Base-by-base conservation (phyloP, 169 alveolate species). In the Babesia divergens region DNA sequence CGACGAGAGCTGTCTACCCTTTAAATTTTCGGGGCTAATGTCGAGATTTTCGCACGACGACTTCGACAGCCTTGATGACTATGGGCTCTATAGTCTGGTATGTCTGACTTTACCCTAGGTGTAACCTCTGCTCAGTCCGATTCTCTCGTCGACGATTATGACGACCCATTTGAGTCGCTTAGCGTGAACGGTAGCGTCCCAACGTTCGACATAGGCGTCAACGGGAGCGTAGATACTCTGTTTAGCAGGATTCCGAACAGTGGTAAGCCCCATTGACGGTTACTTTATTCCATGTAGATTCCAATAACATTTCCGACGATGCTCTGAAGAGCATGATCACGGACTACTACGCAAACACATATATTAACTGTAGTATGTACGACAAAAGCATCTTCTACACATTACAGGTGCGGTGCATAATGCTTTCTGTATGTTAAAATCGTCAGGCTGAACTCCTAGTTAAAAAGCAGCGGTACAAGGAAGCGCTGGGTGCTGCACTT, bases 401-500 rank as follows among this genome's bases (percentile, higher is more conserved):
- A 16, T 29, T 77, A 18, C 86, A 65, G 75, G 86, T 77, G 22
- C 16, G 74, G 5, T 29, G n/a, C 4, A 18, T 6, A 18, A n/a
- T 11, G 11, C 6, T 44, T 42, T 3, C 20, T 2, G 29, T 2
- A 4, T 7, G 26, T 4, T 7, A 43, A 16, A 28, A 5, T 22
- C 26, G 9, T 13, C 40, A 77, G 86, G 80, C 81, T 2, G 86
- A 77, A 31, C 22, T 77, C 3, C 34, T 77, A 32, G 70, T 77
- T 6, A 60, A 40, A 18, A 46, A 54, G 35, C n/a, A 82, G 1
- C 47, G 40, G 43, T 77, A 59, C 54, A 34, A 38, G 38, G 82
- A 77, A 18, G 80, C 86, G n/a, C 82, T 77, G 26, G 8, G 68
- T 6, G 84, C 86, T 7, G 68, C 74, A 6, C 58, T 77, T 6